Percentiles rank a stretch among this genome's conserved stretches.
phyloP scores from a whole-genome alignment of 495 filamentous ascomycete genomes.

The Aspergillus diversus region DNA sequence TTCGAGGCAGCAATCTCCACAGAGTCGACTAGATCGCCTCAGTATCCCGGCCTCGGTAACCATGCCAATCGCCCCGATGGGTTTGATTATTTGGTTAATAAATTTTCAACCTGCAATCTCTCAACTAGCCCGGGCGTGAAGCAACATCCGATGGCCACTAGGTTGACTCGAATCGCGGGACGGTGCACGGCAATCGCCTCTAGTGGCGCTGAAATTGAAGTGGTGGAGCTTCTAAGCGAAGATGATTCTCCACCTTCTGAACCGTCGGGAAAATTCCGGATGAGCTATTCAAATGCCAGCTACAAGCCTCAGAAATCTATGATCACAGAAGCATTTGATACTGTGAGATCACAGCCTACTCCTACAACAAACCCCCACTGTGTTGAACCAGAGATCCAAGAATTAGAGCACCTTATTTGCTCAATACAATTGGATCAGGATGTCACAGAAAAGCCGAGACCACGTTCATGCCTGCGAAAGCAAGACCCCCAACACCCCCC shows the following conservation, averaged over 20 bases:
- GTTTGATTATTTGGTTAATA: constrained; percentile 35
- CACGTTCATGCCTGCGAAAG: background rate
- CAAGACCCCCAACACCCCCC: background rate
- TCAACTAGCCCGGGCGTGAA: constrained; percentile 31
- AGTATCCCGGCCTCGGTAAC: constrained; percentile 13
- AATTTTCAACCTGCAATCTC: constrained; percentile 34
- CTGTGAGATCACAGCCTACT: background rate
- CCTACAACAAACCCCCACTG: constrained; percentile 1
- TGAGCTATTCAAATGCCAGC: constrained; percentile 29
- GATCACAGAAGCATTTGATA: constrained; percentile 11
- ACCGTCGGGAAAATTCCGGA: constrained; percentile 17
- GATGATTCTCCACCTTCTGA: constrained; percentile 19
- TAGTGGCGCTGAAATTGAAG: constrained; percentile 24
- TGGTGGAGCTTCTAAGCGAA: constrained; percentile 10
- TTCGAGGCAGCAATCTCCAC: constrained; percentile 35
- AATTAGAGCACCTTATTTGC: constrained; percentile 28
- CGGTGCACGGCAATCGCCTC: constrained; percentile 19
- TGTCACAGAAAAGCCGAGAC: background rate
- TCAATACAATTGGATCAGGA: constrained; percentile 13
- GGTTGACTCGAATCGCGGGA: constrained; percentile 11
- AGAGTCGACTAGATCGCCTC: constrained; percentile 19
- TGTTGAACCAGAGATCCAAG: constrained; percentile 14
- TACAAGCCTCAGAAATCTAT: constrained; percentile 15
- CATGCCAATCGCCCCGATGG: constrained; percentile 18
- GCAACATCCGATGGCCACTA: constrained; percentile 27